Percentiles rank a stretch among this genome's conserved stretches.
phyloP scores from a whole-genome alignment of 352 stramenopile species.

The Pseudoperonospora humuli region DNA sequence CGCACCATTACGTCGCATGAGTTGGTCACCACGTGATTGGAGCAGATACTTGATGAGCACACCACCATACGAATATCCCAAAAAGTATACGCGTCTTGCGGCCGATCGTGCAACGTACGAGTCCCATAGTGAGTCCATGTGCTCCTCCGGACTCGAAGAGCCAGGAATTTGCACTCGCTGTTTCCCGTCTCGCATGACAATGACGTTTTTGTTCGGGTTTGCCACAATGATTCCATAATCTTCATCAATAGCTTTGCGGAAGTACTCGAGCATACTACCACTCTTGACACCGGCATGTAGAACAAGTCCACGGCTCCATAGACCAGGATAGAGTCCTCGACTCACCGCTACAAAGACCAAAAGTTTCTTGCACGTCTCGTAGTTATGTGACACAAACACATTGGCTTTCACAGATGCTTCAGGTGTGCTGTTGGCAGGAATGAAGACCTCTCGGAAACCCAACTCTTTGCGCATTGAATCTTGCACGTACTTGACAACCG shows the following conservation, averaged over 20 bases:
- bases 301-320: slow-evolving; percentile 82
- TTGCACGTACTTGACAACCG: slow-evolving; percentile 80
- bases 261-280: slow-evolving; percentile 86
- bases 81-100: slow-evolving; percentile 71
- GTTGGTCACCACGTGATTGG: slow-evolving; percentile 75
- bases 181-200: slow-evolving; percentile 72
- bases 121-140: slow-evolving; percentile 87
- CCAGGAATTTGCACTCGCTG: slow-evolving; percentile 77
- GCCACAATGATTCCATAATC: slow-evolving; percentile 83
- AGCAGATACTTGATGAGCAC: slow-evolving; percentile 86
- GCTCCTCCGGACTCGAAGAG: slow-evolving; percentile 76
- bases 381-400: slow-evolving; percentile 79
- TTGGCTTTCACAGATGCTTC: slow-evolving; percentile 61
- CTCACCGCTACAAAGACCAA: slow-evolving; percentile 83
- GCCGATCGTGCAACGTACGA: slow-evolving; percentile 54
- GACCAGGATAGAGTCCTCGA: slow-evolving; percentile 64
- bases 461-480: slow-evolving; percentile 78
- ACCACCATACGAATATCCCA: slow-evolving; percentile 84
- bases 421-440: slow-evolving; percentile 54
- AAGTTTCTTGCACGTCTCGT: slow-evolving; percentile 70
- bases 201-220: slow-evolving; percentile 88
- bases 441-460: slow-evolving; percentile 68
- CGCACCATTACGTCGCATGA: slow-evolving; percentile 80
- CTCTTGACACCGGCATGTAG: slow-evolving; percentile 82
- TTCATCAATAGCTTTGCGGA: slow-evolving; percentile 79